These are phyloP conservation scores for Picea sitchensis DNA, from an alignment of 75 land plant genomes.

Conservation along the genomic window DNA sequence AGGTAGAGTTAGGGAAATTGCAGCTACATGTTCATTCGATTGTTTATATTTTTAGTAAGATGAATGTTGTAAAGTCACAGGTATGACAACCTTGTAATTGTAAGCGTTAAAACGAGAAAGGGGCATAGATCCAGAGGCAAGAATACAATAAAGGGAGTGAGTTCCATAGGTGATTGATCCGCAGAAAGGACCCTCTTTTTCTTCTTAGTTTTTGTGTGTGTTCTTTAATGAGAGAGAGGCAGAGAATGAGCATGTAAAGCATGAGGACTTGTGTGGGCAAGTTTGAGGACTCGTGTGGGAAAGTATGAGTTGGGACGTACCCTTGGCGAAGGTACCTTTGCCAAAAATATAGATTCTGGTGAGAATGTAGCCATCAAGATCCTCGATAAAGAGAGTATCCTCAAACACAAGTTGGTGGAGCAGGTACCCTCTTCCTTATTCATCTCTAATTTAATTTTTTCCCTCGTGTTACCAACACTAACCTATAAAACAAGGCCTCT, in stretches of 20 bases:
- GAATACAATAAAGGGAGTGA: no score
- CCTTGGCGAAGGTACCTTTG: conserved; percentile 87
- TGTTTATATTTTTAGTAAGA: neutral
- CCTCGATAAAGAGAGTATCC: conserved; percentile 69
- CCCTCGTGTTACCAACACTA: neutral
- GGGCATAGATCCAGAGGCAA: no score
- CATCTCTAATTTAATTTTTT: neutral
- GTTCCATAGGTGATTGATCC: neutral
- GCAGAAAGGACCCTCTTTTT: neutral
- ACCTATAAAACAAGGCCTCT: no score
- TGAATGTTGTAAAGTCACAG: conserved; percentile 13
- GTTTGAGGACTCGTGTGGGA: conserved; percentile 52
- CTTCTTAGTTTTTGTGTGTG: neutral
- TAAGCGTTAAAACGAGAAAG: neutral
- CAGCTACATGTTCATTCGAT: no score
- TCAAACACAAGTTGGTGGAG: conserved; percentile 79
- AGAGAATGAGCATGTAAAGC: conserved; percentile 21
- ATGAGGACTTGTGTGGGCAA: neutral
- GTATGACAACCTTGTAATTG: neutral
- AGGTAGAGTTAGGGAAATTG: no score
- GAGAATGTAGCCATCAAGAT: conserved; percentile 73
- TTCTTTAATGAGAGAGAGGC: neutral
- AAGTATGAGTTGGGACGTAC: conserved; percentile 82
- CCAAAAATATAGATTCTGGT: conserved; percentile 63
- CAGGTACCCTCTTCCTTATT: conserved; percentile 40